These are phyloP conservation scores for Leucoagaricus sp. DNA, from an alignment of 1,284 basidiomycete species.

Conservation along the genomic window DNA sequence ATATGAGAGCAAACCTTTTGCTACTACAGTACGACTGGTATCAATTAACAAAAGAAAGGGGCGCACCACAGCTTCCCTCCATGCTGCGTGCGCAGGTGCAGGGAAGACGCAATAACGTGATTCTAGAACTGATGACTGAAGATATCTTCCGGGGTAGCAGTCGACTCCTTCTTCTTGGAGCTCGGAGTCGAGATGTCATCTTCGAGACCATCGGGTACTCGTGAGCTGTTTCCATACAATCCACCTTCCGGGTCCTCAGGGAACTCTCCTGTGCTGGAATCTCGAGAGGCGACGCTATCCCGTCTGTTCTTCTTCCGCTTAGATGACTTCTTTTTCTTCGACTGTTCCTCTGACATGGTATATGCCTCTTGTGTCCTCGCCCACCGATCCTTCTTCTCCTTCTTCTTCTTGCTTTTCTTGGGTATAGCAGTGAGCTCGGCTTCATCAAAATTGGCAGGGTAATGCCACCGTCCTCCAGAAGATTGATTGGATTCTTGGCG, in stretches of 20 bases:
- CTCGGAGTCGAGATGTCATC: constrained; percentile 3
- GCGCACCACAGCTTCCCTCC: background rate
- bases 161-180: constrained; percentile 22
- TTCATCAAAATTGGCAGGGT: constrained; percentile 81
- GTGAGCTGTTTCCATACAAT: constrained; percentile 47
- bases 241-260: constrained; percentile 75
- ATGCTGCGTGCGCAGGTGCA: background rate
- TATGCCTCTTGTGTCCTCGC: constrained; percentile 83
- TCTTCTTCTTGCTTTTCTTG: constrained; percentile 40
- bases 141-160: constrained; percentile 34
- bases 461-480: constrained; percentile 70
- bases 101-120: background rate
- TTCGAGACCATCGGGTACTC: constrained; percentile 20
- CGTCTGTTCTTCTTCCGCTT: constrained; percentile 55
- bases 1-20: background rate
- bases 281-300: constrained; percentile 47
- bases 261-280: constrained; percentile 50
- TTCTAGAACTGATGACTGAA: constrained; percentile 45
- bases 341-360: constrained; percentile 48
- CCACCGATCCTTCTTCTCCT: constrained; percentile 81
- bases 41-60: background rate
- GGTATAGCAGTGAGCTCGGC: constrained; percentile 40
- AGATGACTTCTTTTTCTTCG: constrained; percentile 55
- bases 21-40: background rate
- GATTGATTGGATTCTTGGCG: constrained; percentile 40